phyloP scores from a whole-genome alignment of 192 early-diverging fungal genomes.

The Haplosporangium gracile region DNA sequence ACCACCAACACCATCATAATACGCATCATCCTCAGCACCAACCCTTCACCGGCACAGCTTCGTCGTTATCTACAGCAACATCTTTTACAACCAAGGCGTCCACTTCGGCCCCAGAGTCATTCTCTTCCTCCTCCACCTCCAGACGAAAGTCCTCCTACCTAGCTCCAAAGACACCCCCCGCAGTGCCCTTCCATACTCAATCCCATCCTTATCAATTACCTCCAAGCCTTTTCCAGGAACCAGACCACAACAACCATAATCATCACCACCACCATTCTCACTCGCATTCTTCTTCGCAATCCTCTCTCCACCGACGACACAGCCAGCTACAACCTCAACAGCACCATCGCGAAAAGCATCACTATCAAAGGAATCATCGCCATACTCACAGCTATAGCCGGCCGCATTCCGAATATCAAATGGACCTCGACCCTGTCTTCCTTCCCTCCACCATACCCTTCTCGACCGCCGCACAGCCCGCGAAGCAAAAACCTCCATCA shows the following conservation, averaged over 20 bases:
- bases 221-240: constrained; percentile 9
- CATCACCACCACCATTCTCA: neutral
- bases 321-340: constrained; percentile 24
- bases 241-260: constrained; percentile 21
- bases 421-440: constrained; percentile 32
- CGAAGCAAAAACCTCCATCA: constrained; percentile 15
- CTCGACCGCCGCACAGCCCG: neutral
- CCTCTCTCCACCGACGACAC: constrained; percentile 10
- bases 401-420: constrained; percentile 17
- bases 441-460: neutral
- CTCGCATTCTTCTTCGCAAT: neutral
- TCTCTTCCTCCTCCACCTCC: constrained; percentile 3
- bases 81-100: constrained; percentile 13
- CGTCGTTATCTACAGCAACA: neutral
- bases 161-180: constrained; percentile 20
- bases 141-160: constrained; percentile 27
- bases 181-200: neutral
- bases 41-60: neutral
- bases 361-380: neutral
- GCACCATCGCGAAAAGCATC: constrained; percentile 11
- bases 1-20: constrained; percentile 20
- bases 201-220: constrained; percentile 5
- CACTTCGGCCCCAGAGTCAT: constrained; percentile 19
- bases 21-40: constrained; percentile 20
- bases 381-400: constrained; percentile 18